These are phyloP conservation scores for Aegilops longissima DNA, from an alignment of 176 grass and related monocot genomes.

Conservation along the genomic window DNA sequence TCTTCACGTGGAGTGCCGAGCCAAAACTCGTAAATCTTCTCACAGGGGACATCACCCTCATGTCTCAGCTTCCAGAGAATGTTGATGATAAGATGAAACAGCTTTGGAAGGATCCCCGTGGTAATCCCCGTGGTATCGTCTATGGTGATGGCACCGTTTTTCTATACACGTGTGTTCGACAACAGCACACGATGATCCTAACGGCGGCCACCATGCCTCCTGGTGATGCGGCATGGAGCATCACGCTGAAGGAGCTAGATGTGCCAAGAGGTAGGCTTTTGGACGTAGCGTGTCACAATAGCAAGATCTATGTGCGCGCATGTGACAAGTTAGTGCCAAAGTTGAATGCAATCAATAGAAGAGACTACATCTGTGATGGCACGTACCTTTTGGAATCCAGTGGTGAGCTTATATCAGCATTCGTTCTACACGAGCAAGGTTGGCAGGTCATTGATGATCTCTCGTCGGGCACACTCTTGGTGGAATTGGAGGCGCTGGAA, in stretches of 20 bases:
- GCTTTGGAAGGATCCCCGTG: too few relatives aligned
- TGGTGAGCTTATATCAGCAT: neutral
- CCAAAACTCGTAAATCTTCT: neutral
- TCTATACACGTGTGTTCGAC: neutral
- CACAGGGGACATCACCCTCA: neutral
- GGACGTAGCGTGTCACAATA: neutral
- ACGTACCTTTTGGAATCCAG: neutral
- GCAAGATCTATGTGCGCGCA: neutral
- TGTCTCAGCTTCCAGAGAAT: neutral
- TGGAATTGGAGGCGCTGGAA: neutral
- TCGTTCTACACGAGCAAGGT: neutral
- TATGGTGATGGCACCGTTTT: neutral
- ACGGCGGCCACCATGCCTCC: neutral
- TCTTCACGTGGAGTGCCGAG: neutral
- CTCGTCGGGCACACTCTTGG: neutral
- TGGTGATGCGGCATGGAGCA: neutral
- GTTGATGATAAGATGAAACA: neutral
- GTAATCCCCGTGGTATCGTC: neutral
- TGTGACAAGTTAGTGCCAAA: neutral
- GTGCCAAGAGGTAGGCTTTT: neutral
- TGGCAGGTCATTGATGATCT: neutral
- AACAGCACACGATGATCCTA: neutral
- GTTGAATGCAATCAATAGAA: neutral
- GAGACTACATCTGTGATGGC: neutral
- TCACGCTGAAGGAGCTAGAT: neutral